These are phyloP conservation scores for Pelargonium myrrhifolium DNA, from an alignment of 441 rosid species.

Conservation along the genomic window DNA sequence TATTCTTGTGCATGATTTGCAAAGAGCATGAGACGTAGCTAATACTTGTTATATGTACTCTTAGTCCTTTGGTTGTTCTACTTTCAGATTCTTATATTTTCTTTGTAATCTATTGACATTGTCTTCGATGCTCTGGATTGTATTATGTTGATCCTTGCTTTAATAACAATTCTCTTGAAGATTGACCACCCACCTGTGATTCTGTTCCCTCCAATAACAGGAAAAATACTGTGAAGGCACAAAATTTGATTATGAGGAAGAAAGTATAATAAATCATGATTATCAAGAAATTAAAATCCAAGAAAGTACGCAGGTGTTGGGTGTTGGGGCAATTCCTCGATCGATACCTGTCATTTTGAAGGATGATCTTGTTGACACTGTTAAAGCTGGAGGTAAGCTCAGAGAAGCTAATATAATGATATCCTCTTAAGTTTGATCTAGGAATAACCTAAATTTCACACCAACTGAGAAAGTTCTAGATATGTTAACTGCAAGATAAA, in stretches of 20 bases:
- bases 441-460: background rate
- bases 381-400: conserved; percentile 89
- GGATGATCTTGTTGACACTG: conserved; percentile 95
- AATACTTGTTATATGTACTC: background rate
- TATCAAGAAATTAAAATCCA: conserved; percentile 96
- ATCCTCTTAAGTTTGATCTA: background rate
- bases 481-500: background rate
- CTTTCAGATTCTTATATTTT: conserved; percentile 10
- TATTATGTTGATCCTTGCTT: conserved; percentile 10
- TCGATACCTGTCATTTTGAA: conserved; percentile 65
- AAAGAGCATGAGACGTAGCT: background rate
- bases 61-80: background rate
- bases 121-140: conserved; percentile 4
- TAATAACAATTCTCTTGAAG: background rate
- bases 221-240: conserved; percentile 70
- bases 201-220: conserved; percentile 34
- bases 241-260: conserved; percentile 58
- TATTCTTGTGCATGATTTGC: background rate
- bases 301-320: conserved; percentile 85
- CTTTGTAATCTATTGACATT: background rate
- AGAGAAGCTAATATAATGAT: conserved; percentile 12
- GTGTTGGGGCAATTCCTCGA: conserved; percentile 95
- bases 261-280: conserved; percentile 68
- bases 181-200: conserved; percentile 13
- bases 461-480: background rate